Evolutionary conservation across 805 yeast genomes (phyloP), one percentile per base, ranked within the genome.

Genomic region (Blastobotrys terrestris): DNA sequence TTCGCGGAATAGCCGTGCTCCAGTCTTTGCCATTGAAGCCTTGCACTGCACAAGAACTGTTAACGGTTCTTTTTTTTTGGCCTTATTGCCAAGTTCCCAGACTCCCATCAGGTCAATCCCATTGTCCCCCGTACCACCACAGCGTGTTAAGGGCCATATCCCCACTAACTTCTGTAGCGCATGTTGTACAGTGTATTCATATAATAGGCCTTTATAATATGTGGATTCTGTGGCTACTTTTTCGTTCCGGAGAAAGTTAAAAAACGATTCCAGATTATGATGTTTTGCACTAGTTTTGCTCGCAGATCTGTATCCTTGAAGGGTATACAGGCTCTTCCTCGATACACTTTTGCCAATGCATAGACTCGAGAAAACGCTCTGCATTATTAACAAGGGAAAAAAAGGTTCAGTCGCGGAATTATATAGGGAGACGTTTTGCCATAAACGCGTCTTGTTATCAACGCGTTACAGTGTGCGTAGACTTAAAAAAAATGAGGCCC

Each of bases 51-150:
- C 80, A 53, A 78, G 67, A 1, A 78, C 52, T 16, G 63, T 50
- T n/a, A 58, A 42, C 40, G 46, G 20, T 15, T n/a, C 19, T 39
- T 21, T 41, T 14, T 31, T 35, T 18, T 21, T 16, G 39, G 39
- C 45, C 20, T 20, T 45, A 35, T 46, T 6, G 43, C 42, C 44
- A 21, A 75, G 63, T 51, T 76, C 66, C 84, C 85, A 80, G 43
- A 68, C 68, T 0, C 84, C 84, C 18, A 76, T 61, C 3, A 81
- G 61, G 60, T 81, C 86, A 2, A 81, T 67, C 0, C 86, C 86
- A 50, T 75, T 71, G 58, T 81, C 86, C 48, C 74, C 73, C 1
- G 80, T 69, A 1, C 85, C 83, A 1, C 86, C 86, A 41, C 71
- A 73, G 43, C 78, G 74, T 1, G 68, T 55, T 46, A 79, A 52